Evolutionary conservation across 2,329 filamentous ascomycete genomes (phyloP).

Genomic region (Trichoderma sp.): DNA sequence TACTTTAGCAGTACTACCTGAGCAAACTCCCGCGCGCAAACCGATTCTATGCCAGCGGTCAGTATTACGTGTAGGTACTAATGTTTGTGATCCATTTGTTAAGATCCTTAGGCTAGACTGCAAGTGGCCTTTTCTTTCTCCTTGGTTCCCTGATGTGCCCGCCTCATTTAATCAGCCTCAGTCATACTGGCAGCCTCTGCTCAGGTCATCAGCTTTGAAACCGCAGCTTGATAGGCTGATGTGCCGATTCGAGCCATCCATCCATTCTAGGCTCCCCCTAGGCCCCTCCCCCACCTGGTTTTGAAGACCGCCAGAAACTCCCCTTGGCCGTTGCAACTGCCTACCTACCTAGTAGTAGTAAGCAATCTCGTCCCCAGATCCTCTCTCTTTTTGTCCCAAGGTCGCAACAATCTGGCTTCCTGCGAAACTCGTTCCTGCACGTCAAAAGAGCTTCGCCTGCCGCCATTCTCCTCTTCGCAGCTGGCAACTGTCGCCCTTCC

Average conservation of each 20-base stretch:
- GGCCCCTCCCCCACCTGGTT: slow-evolving; percentile 16
- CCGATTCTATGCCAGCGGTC: not conserved
- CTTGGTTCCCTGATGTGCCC: not conserved
- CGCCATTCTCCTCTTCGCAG: not conserved
- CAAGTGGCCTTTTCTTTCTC: not conserved
- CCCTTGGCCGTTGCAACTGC: slow-evolving; percentile 5
- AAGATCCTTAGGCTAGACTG: not conserved
- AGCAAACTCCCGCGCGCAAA: not conserved
- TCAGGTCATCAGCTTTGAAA: slow-evolving; percentile 5
- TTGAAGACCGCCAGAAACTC: slow-evolving; percentile 13
- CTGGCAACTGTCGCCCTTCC: not conserved
- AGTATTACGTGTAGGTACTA: not conserved
- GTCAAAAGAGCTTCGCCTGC: not conserved
- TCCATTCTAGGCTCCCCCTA: not conserved
- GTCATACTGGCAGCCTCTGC: not conserved
- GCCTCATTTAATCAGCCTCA: not conserved
- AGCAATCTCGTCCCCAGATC: not conserved
- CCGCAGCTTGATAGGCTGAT: slow-evolving; percentile 2
- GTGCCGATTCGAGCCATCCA: not conserved
- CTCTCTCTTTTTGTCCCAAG: not conserved
- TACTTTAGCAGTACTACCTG: too few relatives aligned
- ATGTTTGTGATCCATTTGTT: not conserved
- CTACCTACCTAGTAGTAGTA: too few relatives aligned
- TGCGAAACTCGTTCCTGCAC: not conserved
- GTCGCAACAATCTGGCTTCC: not conserved